phyloP scores from a whole-genome alignment of 805 yeast species.

The Saccharomycopsis javanensis region DNA sequence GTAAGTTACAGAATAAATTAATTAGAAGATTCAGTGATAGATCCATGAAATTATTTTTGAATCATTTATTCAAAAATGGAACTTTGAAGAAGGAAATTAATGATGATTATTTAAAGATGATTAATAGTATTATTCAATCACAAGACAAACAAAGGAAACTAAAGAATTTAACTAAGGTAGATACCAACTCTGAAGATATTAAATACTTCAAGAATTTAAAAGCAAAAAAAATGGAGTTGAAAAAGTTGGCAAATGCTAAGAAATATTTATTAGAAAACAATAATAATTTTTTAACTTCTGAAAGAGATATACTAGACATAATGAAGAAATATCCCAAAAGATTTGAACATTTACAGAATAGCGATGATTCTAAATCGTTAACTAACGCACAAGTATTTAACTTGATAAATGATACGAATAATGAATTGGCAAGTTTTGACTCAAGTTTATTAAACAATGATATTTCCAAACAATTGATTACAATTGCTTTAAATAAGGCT shows the following conservation, averaged over 20 bases:
- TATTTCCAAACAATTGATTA: slow-evolving; percentile 53
- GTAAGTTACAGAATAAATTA: slow-evolving; percentile 30
- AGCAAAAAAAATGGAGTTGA: slow-evolving; percentile 23
- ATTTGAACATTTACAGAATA: slow-evolving; percentile 19
- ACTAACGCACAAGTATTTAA: slow-evolving; percentile 60
- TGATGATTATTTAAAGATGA: slow-evolving; percentile 8
- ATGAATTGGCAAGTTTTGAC: slow-evolving; percentile 60
- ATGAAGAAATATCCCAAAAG: slow-evolving; percentile 11
- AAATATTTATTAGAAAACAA: slow-evolving; percentile 21
- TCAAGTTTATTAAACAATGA: slow-evolving; percentile 57
- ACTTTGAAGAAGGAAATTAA: slow-evolving; percentile 1
- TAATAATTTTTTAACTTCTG: slow-evolving; percentile 13
- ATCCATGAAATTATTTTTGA: slow-evolving; percentile 36
- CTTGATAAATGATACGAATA: slow-evolving; percentile 44
- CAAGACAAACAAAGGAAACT: slow-evolving; percentile 16
- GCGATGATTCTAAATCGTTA: slow-evolving; percentile 25
- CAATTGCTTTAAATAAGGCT: slow-evolving; percentile 52
- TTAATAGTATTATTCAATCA: slow-evolving; percentile 7
- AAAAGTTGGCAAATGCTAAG: slow-evolving; percentile 22
- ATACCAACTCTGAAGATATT: slow-evolving; percentile 13
- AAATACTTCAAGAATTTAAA: slow-evolving; percentile 18
- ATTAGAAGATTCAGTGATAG: slow-evolving; percentile 57
- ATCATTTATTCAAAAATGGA: slow-evolving; percentile 5
- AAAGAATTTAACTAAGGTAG: slow-evolving; percentile 6
- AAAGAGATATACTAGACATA: slow-evolving; percentile 17